These are phyloP conservation scores for Plantago lanceolata DNA, from an alignment of 305 asterid species.

Conservation along the genomic window DNA sequence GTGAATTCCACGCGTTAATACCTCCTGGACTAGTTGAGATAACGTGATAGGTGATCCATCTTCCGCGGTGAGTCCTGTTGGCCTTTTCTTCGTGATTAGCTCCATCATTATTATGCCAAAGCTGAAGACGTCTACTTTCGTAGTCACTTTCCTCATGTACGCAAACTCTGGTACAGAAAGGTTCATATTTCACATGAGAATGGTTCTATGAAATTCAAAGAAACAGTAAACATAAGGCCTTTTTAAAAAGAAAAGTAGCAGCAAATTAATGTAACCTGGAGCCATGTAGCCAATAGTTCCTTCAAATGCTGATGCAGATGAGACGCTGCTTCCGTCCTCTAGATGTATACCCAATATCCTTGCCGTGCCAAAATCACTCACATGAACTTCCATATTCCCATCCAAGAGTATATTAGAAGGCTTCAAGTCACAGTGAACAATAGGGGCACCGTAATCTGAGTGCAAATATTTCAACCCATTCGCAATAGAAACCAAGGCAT, in stretches of 20 bases:
- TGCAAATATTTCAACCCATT: conserved; percentile 64
- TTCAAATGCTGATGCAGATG: conserved; percentile 57
- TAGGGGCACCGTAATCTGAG: conserved; percentile 64
- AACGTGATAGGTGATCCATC: conserved; percentile 56
- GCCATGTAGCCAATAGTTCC: conserved; percentile 94
- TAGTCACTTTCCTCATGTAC: conserved; percentile 66
- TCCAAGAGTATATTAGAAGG: conserved; percentile 81
- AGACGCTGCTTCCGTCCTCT: conserved; percentile 38
- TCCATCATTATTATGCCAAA: conserved; percentile 72
- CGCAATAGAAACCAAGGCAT: conserved; percentile 54
- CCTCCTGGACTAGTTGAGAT: conserved; percentile 50
- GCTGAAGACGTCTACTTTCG: conserved; percentile 82
- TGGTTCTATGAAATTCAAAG: not conserved
- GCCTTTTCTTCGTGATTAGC: conserved; percentile 62
- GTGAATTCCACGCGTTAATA: conserved; percentile 38
- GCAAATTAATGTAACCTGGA: conserved; percentile 47
- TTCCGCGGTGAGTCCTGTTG: conserved; percentile 58
- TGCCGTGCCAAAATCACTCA: conserved; percentile 86
- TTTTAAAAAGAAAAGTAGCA: not conserved
- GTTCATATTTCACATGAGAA: conserved; percentile 1
- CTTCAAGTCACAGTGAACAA: conserved; percentile 84
- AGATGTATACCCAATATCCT: conserved; percentile 60
- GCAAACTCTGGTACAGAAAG: conserved; percentile 56
- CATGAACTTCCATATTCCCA: conserved; percentile 50
- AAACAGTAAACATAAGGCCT: not conserved